Conservation (phyloP, 495 filamentous ascomycete genomes). For the Aspergillus homomorphus region DNA sequence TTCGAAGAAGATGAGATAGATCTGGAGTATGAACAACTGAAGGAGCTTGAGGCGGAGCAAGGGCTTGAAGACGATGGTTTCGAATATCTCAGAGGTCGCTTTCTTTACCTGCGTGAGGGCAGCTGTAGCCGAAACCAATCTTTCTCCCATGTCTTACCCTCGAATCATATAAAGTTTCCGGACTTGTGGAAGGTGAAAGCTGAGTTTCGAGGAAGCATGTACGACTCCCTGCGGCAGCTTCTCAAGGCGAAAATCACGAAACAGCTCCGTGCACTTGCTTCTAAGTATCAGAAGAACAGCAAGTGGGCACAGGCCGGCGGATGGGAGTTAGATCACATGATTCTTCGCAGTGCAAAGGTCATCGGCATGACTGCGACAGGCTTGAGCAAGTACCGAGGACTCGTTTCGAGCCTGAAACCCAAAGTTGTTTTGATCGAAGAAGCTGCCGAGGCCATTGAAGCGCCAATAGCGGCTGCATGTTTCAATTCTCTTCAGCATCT, state of each 20-base stretch:
- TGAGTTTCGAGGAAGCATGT: conserved; percentile 54
- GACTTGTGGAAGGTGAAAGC: conserved; percentile 59
- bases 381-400: conserved; percentile 77
- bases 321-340: conserved; percentile 53
- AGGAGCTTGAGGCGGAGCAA: conserved; percentile 63
- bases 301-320: conserved; percentile 47
- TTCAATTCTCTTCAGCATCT: conserved; percentile 67
- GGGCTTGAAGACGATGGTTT: conserved; percentile 49
- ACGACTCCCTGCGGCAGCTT: conserved; percentile 50
- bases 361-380: conserved; percentile 80
- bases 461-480: conserved; percentile 60
- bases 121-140: conserved; percentile 34
- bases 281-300: conserved; percentile 39
- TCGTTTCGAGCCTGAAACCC: conserved; percentile 69
- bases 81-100: conserved; percentile 52
- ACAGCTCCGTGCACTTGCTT: conserved; percentile 40
- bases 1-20: conserved; percentile 61
- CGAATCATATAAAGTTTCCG: conserved; percentile 23
- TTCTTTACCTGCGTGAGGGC: conserved; percentile 44
- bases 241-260: conserved; percentile 41
- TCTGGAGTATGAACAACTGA: conserved; percentile 61
- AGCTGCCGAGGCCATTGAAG: conserved; percentile 71
- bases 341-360: conserved; percentile 53
- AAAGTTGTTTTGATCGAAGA: conserved; percentile 69
- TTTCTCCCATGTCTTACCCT: conserved; percentile 7